phyloP scores from a whole-genome alignment of 306 rosid genomes.

The Delonix regia region DNA sequence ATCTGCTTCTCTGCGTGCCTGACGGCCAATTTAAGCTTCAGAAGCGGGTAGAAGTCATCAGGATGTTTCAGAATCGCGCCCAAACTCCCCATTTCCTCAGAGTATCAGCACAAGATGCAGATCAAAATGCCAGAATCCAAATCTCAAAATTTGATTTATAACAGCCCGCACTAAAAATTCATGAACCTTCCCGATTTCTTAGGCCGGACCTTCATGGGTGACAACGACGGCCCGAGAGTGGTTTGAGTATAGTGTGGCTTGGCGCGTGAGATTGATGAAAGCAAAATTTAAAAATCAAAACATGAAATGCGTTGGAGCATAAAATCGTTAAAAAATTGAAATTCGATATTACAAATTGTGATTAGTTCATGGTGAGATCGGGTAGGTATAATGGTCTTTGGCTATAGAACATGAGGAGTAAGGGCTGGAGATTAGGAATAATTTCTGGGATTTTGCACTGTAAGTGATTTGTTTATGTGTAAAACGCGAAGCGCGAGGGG shows the following conservation, averaged over 20 bases:
- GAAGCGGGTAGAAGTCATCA: conserved; percentile 77
- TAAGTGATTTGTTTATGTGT: not conserved
- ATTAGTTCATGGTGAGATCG: not conserved
- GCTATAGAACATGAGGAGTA: no score
- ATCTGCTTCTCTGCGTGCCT: conserved; percentile 90
- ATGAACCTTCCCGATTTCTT: not conserved
- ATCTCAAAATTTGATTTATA: not conserved
- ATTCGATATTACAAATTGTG: not conserved
- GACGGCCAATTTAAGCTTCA: conserved; percentile 81
- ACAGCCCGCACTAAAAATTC: not conserved
- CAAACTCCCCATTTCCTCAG: conserved; percentile 64
- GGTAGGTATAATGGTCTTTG: not conserved
- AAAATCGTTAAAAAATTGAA: not conserved
- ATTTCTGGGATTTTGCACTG: not conserved
- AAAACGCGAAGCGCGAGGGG: not conserved
- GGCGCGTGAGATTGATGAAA: not conserved
- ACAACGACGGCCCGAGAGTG: conserved; percentile 4
- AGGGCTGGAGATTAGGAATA: not conserved
- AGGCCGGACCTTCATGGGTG: not conserved
- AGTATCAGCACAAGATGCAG: not conserved
- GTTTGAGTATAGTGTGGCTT: not conserved
- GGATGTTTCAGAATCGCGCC: conserved; percentile 77
- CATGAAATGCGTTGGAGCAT: not conserved
- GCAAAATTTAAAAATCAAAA: not conserved
- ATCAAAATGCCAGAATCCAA: conserved; percentile 3